Evolutionary conservation across 2,329 filamentous ascomycete species (phyloP).

Genomic region (Sordariomycetes sp.): DNA sequence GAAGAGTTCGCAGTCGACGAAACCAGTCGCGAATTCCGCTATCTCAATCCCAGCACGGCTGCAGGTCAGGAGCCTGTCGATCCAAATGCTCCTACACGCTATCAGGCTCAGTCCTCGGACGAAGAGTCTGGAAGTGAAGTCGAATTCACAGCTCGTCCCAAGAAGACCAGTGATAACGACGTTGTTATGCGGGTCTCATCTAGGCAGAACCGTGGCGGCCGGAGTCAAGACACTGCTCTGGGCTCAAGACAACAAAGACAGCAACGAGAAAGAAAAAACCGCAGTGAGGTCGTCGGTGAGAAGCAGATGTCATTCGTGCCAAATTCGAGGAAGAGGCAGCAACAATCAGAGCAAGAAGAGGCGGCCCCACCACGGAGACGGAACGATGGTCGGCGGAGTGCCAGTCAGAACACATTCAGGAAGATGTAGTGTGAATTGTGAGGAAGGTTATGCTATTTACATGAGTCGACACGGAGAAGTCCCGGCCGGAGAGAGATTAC

Average conservation of each 20-base stretch:
- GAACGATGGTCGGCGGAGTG: conserved; percentile 50
- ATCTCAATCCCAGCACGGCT: conserved; percentile 81
- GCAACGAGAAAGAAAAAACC: conserved; percentile 33
- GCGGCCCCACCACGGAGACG: conserved; percentile 20
- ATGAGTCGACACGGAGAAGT: too few species aligned
- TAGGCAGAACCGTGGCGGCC: conserved; percentile 50
- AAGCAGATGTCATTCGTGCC: conserved; percentile 68
- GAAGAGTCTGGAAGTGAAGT: conserved; percentile 28
- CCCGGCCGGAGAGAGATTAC: not conserved
- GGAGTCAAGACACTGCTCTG: conserved; percentile 44
- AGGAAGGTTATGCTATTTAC: too few species aligned
- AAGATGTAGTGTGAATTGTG: conserved; percentile 35
- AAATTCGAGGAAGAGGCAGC: conserved; percentile 41
- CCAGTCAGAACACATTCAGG: conserved; percentile 68
- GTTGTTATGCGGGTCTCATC: conserved; percentile 61
- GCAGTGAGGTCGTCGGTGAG: conserved; percentile 48
- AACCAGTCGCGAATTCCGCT: conserved; percentile 73
- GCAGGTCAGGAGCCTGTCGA: conserved; percentile 22
- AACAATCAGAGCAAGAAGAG: conserved; percentile 19
- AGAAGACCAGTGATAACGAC: conserved; percentile 19
- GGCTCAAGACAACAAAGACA: conserved; percentile 45
- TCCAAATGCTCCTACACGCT: conserved; percentile 24
- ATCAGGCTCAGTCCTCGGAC: conserved; percentile 30
- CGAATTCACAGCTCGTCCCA: conserved; percentile 12
- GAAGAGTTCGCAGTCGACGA: conserved; percentile 92